Base-by-base conservation (phyloP, 192 early-diverging fungal species). In the Entomortierella chlamydospora region DNA sequence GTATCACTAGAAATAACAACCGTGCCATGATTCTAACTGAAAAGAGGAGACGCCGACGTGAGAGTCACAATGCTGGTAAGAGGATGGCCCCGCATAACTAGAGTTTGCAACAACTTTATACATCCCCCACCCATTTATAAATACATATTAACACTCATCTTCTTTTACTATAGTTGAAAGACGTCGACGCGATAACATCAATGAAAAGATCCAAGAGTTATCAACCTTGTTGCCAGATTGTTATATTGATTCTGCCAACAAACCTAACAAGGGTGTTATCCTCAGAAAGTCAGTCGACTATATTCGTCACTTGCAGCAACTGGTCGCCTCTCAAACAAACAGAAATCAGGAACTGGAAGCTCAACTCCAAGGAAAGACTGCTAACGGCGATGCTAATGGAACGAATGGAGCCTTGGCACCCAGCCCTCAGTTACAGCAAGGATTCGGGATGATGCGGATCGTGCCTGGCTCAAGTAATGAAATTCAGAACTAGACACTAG, bases 141-240 rank as follows among this genome's bases (percentile, higher is more conserved):
- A 2, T 15, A 4, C 20, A 47, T 20, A 47, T 15, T 47, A 12
- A 47, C 20, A 20, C 15, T 47, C 45, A 47, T 29, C 18, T 15
- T 55, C 1, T 11, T 49, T 56, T 54, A 4, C 37, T 30, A 42
- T 72, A 86, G 97, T 99, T 37, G 97, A 99, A 83, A 86, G 97
- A 54, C 91, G 97, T 51, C 87, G 97, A 33, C 89, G 96, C 37
- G 97, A 99, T 81, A 96, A 97, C 80, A 99, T 99, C 85, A 99
- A 99, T 79, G 97, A 98, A 83, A 95, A 95, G 81, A 99, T 99
- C 64, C 94, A 92, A 73, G 97, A 99, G 76, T 86, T 99, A 47
- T 89, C 88, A 28, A 87, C 83, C 15, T 78, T 99, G 50, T 85
- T 99, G 34, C 97, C 97, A 41, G 95, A 96, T 41, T 73, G 85